Evolutionary conservation across 768 basidiomycete genomes (phyloP), one percentile per base, ranked within the genome.

Genomic region (Boletus pseudopeckii): DNA sequence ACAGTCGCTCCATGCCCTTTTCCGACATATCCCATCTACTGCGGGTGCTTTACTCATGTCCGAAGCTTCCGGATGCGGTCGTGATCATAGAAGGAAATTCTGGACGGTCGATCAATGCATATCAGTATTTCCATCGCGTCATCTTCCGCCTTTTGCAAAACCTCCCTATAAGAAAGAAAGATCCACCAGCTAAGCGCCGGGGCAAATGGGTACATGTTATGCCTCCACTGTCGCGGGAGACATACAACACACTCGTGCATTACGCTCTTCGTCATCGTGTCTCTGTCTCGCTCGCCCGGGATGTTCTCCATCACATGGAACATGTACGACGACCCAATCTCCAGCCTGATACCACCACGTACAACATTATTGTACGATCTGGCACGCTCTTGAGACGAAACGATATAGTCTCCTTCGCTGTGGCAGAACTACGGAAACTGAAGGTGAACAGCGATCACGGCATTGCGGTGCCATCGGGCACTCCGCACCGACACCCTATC

Each of bases 261-360:
- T 90, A 89, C 65, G 73, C 83, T 5, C 74, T 92, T 34, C 79
- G 80, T 8, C 77, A 86, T 59, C 77, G 79, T n/a, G 69, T 75
- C 38, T 84, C 84, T 6, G 68, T 77, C 17, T 53, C 62, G 1
- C 71, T 81, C 24, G 85, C 80, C 0, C 66, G 75, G 14, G 57
- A 64, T 13, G 69, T 90, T 14, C 64, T 88, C 11, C 57, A 77
- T 13, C 80, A 88, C 58, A 84, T 89, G 81, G 72, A 71, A 18
- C 58, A 70, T 17, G 55, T 71, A 3, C 76, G 80, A 15, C 53
- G 69, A 8, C 72, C 74, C 5, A 66, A 71, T 11, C 60, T 85
- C 15, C 54, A 69, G 34, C 83, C 84, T 0, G 72, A 78, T 54
- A 71, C 71, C 9, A 64, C 69, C 18, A 86, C 86, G 0, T 79